Evolutionary conservation across 129 eudicot species (phyloP), one percentile per base, ranked within the genome.

Genomic region (Chrysanthemum makinoi): DNA sequence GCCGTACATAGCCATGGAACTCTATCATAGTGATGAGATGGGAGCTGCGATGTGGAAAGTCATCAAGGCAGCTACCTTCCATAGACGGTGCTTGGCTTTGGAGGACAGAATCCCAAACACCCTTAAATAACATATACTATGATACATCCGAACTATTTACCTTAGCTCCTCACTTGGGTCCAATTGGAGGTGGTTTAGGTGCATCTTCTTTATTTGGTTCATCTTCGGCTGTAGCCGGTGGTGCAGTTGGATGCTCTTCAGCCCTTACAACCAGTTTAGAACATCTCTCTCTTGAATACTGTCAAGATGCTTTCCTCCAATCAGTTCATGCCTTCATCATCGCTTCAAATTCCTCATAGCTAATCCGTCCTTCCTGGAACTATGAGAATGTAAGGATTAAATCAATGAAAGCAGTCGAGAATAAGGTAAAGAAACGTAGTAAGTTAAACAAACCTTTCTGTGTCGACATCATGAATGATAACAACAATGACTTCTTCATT

Each of bases 291-390:
- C 97, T 78, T 49, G 96, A 91, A 70, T 86, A 91, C 8, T 91
- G 96, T 69, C 97, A 76, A 4, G 97, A 91, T 65, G 97, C 97
- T 72, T 91, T 91, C 76, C 97, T 91, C 97, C 97, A 91, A 75
- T 91, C 97, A 9, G 94, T 88, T 58, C 97, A 96, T 1, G 96
- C 82, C 70, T 91, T 88, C 97, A 91, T 91, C 97, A 91, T 91
- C 7, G 88, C 83, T 17, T 82, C 81, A 64, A 91, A 91, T 66
- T 91, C 96, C 13, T 88, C 96, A 10, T 84, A 91, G 72, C 96
- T 91, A 67, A 88, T 88, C 7, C 84, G 78, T 20, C 96, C 93
- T 48, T 88, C 97, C 97, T 91, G 77, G 11, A 16, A 56, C 17
- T 60, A 56, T 44, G 7, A 55, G 9, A 20, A 20, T 55, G 43